phyloP scores from a whole-genome alignment of 352 stramenopile genomes.

The Phytophthora nicotianae region DNA sequence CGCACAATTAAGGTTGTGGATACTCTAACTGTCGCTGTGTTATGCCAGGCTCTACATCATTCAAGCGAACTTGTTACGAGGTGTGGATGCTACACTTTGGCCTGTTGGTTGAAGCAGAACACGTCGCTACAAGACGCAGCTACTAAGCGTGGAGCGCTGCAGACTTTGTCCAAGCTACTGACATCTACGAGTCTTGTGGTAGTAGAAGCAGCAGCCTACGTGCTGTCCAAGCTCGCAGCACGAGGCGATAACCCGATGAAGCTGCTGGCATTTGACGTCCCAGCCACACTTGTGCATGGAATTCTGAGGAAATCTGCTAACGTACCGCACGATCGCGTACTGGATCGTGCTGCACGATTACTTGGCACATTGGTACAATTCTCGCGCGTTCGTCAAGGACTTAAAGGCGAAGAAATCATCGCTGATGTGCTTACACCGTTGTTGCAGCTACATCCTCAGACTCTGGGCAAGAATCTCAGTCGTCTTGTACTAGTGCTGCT shows the following conservation, averaged over 20 bases:
- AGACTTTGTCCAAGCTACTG: constrained; percentile 61
- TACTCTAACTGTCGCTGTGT: constrained; percentile 57
- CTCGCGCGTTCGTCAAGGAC: constrained; percentile 51
- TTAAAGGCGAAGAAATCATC: constrained; percentile 79
- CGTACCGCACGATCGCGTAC: constrained; percentile 49
- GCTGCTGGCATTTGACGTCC: constrained; percentile 61
- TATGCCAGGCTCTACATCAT: constrained; percentile 60
- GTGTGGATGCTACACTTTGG: constrained; percentile 72
- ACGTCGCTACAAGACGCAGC: constrained; percentile 49
- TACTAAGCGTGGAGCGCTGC: constrained; percentile 48
- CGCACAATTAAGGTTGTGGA: constrained; percentile 46
- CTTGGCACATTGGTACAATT: constrained; percentile 68
- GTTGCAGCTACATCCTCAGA: constrained; percentile 60
- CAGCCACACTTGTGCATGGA: constrained; percentile 57
- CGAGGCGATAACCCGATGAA: constrained; percentile 72
- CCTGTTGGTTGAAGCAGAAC: constrained; percentile 67
- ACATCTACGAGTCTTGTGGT: constrained; percentile 63
- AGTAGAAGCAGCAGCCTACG: constrained; percentile 65
- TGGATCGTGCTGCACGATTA: constrained; percentile 67
- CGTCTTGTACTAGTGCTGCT: constrained; percentile 65
- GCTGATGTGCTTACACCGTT: constrained; percentile 66
- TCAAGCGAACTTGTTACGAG: constrained; percentile 73
- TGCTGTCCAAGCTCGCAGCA: constrained; percentile 66
- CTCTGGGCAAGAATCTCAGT: constrained; percentile 67
- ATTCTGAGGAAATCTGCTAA: constrained; percentile 47